Evolutionary conservation across 208 protist species (phyloP).

Genomic region (Leishmania mexicana): DNA sequence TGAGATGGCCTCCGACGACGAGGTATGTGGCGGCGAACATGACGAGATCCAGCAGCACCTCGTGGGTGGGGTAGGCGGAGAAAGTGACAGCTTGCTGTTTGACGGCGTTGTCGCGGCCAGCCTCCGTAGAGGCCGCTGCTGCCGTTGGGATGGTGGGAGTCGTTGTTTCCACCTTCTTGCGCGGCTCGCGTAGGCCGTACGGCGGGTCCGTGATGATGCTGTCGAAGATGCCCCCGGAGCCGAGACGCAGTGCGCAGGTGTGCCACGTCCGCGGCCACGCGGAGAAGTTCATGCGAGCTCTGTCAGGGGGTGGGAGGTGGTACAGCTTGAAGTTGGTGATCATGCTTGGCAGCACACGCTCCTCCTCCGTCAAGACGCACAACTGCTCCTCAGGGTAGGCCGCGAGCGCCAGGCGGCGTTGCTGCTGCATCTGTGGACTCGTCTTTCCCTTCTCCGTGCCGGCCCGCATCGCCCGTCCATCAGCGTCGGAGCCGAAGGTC

Average conservation of each 20-base stretch:
- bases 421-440: constrained; percentile 76
- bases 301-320: constrained; percentile 66
- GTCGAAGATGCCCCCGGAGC: constrained; percentile 79
- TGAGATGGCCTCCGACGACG: constrained; percentile 84
- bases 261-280: constrained; percentile 45
- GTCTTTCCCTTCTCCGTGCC: constrained; percentile 50
- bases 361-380: constrained; percentile 37
- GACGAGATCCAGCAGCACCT: constrained; percentile 91
- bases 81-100: neutral
- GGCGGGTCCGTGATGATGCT: constrained; percentile 93
- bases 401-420: constrained; percentile 56
- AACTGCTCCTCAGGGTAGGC: constrained; percentile 37
- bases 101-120: neutral
- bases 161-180: constrained; percentile 38
- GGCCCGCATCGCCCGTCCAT: constrained; percentile 84
- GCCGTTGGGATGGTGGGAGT: neutral
- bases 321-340: constrained; percentile 92
- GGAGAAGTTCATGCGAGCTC: constrained; percentile 88
- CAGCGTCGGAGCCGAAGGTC: constrained; percentile 91
- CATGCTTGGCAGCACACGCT: constrained; percentile 53
- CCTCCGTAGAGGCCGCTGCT: neutral
- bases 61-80: constrained; percentile 46
- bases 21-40: constrained; percentile 91
- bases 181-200: constrained; percentile 88
- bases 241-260: neutral